Evolutionary conservation across 805 yeast species (phyloP), one percentile per base, ranked within the genome.

Genomic region (Zygosaccharomyces kombuchaensis): DNA sequence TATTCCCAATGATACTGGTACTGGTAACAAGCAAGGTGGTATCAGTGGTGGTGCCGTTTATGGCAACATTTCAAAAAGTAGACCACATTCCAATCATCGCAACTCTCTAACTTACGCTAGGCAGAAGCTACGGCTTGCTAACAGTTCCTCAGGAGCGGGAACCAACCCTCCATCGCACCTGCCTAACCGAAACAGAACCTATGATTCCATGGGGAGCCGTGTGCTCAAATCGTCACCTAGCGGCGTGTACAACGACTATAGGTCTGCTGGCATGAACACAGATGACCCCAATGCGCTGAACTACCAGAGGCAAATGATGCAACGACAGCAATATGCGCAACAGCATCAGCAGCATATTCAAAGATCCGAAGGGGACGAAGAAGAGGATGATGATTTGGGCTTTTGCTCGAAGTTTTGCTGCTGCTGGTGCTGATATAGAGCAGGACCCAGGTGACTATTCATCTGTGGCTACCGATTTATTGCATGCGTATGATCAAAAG

Each of bases 161-260:
- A 44, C 27, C n/a, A 41, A 40, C 13, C 46, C 47, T 17, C 10
- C 45, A 6, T 22, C 52, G 19, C 47, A 35, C n/a, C 45, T 35
- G 16, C 43, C 47, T 4, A 34, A 43, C 17, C 48, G 46, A 17
- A 42, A 46, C 34, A 50, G 54, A 30, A 50, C 51, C 2, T 60
- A 60, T 40, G 61, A 60, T 36, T 60, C 65, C 3, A 60, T 60
- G 62, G 63, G 63, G 10, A 54, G 50, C 37, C 57, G 52, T 19
- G 34, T 45, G 26, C 27, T 35, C 21, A 50, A 48, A 25, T 39
- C 40, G 21, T 37, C 31, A 19, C 41, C 42, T 9, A 36, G 43
- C 6, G 46, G 40, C 29, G 27, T 41, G 22, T 46, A 43, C 44
- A 43, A 36, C 16, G 48, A 45, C 21, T 30, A 34, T 16, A 35